Evolutionary conservation across 352 stramenopile species (phyloP).

Genomic region (Phytophthora palmivora): DNA sequence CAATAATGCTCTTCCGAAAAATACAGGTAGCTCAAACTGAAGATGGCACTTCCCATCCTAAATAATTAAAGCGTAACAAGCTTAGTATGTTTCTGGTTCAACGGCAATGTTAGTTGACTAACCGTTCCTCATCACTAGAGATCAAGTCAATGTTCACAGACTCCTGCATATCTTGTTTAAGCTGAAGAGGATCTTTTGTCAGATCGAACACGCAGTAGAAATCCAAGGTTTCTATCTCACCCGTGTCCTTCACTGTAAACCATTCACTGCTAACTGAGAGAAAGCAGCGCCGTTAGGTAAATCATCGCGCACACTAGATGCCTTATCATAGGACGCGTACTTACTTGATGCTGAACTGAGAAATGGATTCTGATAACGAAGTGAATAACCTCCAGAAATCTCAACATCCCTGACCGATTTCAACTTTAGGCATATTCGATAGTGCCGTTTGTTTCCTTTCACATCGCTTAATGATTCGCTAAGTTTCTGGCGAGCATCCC

Average conservation of each 20-base stretch:
- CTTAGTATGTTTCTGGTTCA: background rate
- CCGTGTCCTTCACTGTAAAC: conserved; percentile 44
- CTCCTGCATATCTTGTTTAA: conserved; percentile 62
- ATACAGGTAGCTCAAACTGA: conserved; percentile 81
- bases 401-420: conserved; percentile 46
- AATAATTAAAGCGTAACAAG: background rate
- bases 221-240: conserved; percentile 39
- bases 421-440: conserved; percentile 47
- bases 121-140: conserved; percentile 32
- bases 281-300: background rate
- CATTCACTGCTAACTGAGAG: conserved; percentile 53
- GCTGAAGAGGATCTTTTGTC: conserved; percentile 29
- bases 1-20: conserved; percentile 62
- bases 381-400: conserved; percentile 31
- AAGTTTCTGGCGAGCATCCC: conserved; percentile 5
- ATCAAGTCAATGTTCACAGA: conserved; percentile 51
- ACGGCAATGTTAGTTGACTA: background rate
- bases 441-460: conserved; percentile 26
- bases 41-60: conserved; percentile 52
- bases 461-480: conserved; percentile 13
- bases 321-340: background rate
- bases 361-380: conserved; percentile 53
- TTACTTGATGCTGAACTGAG: conserved; percentile 40
- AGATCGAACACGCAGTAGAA: conserved; percentile 62
- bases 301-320: background rate